Evolutionary conservation across 2,329 filamentous ascomycete species (phyloP).

Genomic region (Fusarium torreyae): DNA sequence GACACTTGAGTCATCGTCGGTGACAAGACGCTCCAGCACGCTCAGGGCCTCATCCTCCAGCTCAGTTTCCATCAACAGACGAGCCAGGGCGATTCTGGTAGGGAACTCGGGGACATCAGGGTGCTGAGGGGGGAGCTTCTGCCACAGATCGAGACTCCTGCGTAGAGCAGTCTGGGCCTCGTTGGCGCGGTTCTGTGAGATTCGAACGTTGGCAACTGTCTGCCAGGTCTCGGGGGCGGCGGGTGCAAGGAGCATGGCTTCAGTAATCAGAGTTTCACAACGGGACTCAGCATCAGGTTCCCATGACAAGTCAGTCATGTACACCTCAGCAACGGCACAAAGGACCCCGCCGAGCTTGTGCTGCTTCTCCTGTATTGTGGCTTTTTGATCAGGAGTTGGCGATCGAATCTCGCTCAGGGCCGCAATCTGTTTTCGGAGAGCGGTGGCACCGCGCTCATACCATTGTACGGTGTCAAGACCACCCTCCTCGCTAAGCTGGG

Average conservation of each 20-base stretch:
- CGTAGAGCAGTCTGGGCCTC: slow-evolving; percentile 86
- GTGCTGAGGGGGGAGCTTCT: slow-evolving; percentile 80
- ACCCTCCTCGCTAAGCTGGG: slow-evolving; percentile 85
- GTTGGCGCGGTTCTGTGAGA: slow-evolving; percentile 84
- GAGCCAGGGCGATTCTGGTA: slow-evolving; percentile 84
- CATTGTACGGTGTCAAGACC: slow-evolving; percentile 76
- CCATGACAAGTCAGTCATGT: slow-evolving; percentile 98
- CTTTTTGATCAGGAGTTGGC: slow-evolving; percentile 59
- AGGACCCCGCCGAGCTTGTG: slow-evolving; percentile 90
- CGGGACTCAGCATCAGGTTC: slow-evolving; percentile 90
- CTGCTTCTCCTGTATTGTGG: slow-evolving; percentile 76
- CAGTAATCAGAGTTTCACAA: slow-evolving; percentile 90
- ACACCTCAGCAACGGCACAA: slow-evolving; percentile 94
- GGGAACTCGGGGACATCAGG: slow-evolving; percentile 86
- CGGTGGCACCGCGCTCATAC: slow-evolving; percentile 79
- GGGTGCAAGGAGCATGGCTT: slow-evolving; percentile 89
- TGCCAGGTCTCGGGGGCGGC: slow-evolving; percentile 91
- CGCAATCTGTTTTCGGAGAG: slow-evolving; percentile 80
- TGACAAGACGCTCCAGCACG: slow-evolving; percentile 85
- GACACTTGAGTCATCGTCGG: slow-evolving; percentile 93
- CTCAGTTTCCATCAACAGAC: slow-evolving; percentile 90
- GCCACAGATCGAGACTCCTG: slow-evolving; percentile 88
- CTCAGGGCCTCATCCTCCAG: slow-evolving; percentile 88
- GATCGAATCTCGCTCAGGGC: slow-evolving; percentile 66
- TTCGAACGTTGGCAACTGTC: slow-evolving; percentile 92